phyloP scores from a whole-genome alignment of 2,329 filamentous ascomycete genomes.

The Ampelomyces quisqualis region DNA sequence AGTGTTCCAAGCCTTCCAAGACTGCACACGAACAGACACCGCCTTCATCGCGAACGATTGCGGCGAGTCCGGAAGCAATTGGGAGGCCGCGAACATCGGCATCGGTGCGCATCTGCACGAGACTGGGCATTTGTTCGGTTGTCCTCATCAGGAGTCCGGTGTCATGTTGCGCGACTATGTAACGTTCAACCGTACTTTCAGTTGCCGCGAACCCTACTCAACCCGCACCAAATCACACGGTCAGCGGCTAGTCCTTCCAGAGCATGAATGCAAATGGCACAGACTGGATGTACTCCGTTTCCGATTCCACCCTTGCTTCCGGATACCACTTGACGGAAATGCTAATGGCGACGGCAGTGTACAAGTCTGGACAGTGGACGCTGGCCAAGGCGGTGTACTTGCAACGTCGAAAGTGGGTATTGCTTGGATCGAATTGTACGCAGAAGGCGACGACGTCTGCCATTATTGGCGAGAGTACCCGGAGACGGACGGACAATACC shows the following conservation, averaged over 20 bases:
- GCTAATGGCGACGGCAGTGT: constrained; percentile 69
- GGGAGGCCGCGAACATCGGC: constrained; percentile 93
- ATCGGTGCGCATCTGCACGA: constrained; percentile 93
- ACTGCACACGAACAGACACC: constrained; percentile 86
- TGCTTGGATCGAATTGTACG: constrained; percentile 79
- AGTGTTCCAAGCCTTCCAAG: constrained; percentile 81
- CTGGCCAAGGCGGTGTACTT: constrained; percentile 71
- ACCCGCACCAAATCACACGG: constrained; percentile 84
- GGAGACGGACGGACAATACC: constrained; percentile 59
- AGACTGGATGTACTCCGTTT: constrained; percentile 85
- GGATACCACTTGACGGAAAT: constrained; percentile 71
- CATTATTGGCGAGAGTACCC: constrained; percentile 79
- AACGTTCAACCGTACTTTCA: constrained; percentile 78
- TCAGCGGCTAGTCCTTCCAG: constrained; percentile 66
- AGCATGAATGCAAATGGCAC: constrained; percentile 91
- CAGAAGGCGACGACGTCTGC: constrained; percentile 78
- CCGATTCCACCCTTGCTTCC: constrained; percentile 86
- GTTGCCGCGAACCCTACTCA: constrained; percentile 78
- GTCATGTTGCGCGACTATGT: constrained; percentile 91
- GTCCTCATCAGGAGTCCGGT: constrained; percentile 85
- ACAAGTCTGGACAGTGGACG: constrained; percentile 82
- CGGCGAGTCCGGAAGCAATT: constrained; percentile 83
- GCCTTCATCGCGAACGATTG: constrained; percentile 80
- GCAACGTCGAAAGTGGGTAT: constrained; percentile 81
- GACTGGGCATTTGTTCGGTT: constrained; percentile 85